These are phyloP conservation scores for Setomelanomma holmii DNA, from an alignment of 2,329 filamentous ascomycete genomes.

Conservation along the genomic window DNA sequence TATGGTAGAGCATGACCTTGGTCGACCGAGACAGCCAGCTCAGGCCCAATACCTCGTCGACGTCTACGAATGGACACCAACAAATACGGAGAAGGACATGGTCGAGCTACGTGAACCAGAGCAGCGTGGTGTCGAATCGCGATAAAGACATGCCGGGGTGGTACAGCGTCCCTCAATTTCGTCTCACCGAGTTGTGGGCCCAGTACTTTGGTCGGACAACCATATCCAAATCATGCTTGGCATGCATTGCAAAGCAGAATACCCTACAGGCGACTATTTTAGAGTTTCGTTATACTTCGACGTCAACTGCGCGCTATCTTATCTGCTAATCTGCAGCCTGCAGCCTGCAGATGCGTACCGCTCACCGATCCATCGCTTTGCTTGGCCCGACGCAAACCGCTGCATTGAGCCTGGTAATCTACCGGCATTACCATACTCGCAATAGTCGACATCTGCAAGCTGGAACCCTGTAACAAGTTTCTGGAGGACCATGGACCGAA, in stretches of 20 bases:
- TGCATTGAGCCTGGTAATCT: neutral
- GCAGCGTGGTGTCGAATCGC: too few species aligned
- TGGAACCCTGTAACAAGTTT: too few species aligned
- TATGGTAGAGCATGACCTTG: too few species aligned
- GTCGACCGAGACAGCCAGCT: too few species aligned
- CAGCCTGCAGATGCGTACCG: neutral
- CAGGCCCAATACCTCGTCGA: too few species aligned
- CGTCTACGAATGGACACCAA: too few species aligned
- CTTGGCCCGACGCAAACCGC: constrained; percentile 4
- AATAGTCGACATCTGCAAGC: too few species aligned
- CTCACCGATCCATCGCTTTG: neutral
- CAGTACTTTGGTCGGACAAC: neutral
- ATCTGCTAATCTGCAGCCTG: constrained; percentile 3
- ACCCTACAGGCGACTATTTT: neutral
- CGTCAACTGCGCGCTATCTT: constrained; percentile 4
- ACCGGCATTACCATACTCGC: neutral
- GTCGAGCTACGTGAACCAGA: too few species aligned
- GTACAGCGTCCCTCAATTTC: too few species aligned
- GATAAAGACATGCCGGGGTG: too few species aligned
- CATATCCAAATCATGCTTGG: neutral
- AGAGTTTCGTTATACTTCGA: neutral
- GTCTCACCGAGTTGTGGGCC: neutral
- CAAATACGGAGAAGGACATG: too few species aligned
- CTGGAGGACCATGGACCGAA: too few species aligned
- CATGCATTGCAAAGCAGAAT: neutral